Base-by-base conservation (phyloP, 768 basidiomycete species). In the Psilocybe cyanescens region DNA sequence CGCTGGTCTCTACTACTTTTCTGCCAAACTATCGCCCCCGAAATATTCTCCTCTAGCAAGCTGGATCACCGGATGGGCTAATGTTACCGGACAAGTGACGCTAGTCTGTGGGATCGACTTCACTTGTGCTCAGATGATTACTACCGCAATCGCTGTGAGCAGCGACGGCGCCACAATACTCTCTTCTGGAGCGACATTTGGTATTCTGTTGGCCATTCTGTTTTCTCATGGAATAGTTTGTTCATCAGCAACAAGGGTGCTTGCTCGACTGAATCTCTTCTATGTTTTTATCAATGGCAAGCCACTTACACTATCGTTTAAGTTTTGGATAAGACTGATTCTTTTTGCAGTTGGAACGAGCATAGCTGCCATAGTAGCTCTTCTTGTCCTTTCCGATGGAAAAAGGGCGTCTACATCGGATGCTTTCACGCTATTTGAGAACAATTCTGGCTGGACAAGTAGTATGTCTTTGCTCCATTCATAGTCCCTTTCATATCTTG, bases 101-200 rank as follows among this genome's bases (percentile, higher is more conserved):
- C 81, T 90, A 5, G 88, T 91, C 48, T 89, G 87, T 68, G 88
- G 86, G 5, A 91, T 91, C 56, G 90, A 91, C 68, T 90, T 85
- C 62, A 89, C 87, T 19, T 90, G 89, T 62, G 89, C 89, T 6
- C 88, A 91, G 72, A 91, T 91, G 89, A 89, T 91, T 59, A 83
- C 88, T 11, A 87, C 87, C 8, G 89, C 88, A 1, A 83, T 91
- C 44, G 79, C 84, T 8, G 88, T 91, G 1, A 76, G 77, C 39
- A 82, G 87, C 4, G 77, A 87, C 64, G 87, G 86, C 12, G 71
- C 75, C 11, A 75, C 78, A 19, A 75, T 81, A 47, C 72, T 88
- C n/a, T 80, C 83, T 50, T 62, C 80, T 17, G 88, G 87, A 1
- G 81, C 86, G 2, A 91, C 88, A 0, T 91, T 83, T 60, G 89